Evolutionary conservation across 768 basidiomycete genomes (phyloP), one percentile per base, ranked within the genome.

Genomic region (Lepiota venenata): DNA sequence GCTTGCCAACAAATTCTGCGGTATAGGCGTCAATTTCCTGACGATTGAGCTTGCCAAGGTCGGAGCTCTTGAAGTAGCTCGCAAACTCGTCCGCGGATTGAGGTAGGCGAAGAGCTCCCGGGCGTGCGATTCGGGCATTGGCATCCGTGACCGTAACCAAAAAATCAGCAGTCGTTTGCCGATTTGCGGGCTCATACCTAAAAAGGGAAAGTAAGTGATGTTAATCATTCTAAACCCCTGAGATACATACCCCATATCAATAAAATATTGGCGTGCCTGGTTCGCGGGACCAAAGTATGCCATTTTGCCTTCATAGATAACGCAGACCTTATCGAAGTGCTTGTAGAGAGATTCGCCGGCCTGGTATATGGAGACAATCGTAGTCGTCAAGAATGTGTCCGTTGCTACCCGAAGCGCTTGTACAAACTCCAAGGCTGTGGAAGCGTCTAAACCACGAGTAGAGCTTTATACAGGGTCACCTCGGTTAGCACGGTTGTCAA

Each of bases 331-430:
- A 76, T 91, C 88, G 63, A 92, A 93, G 40, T 77, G 71, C 18
- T 78, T 55, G 55, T 83, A 86, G 0, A 87, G 64, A 2, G 74
- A 74, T 64, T 92, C 88, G 52, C 85, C 85, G 7, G 88, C 91
- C 68, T 93, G 91, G 68, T 93, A 93, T 36, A 94, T 81, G 0
- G 88, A 86, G n/a, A 89, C 87, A 54, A 93, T 78, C 0, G 85
- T 90, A 0, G 85, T 72, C 15, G 67, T 56, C n/a, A 70, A 64
- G 51, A 72, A 72, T 2, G 77, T 71, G 60, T 90, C 83, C 0
- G 88, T 87, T 3, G 79, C 72, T 39, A 83, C 74, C 2, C 88
- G 80, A 32, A 91, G 72, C 1, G 84, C 81, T 42, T 76, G 82
- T 43, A 83, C 81, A 59, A 87, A 90, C 64, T 90, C 87, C 36